A percentile compares a stretch with the other conserved stretches of the same genome.
Conservation (phyloP, 345 rosid species). For the Garcia nutans region DNA sequence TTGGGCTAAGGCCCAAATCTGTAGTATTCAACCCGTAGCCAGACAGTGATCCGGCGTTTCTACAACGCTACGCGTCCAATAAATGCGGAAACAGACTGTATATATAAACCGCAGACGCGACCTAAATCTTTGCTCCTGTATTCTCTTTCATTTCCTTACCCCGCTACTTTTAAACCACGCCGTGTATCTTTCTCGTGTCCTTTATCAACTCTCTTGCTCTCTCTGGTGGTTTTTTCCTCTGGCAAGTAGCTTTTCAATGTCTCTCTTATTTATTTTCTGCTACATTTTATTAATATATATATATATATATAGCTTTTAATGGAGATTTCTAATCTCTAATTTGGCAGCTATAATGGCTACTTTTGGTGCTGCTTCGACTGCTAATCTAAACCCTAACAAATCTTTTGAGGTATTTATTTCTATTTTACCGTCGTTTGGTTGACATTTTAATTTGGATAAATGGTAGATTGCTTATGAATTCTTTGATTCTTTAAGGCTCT, state of each 20-base stretch:
- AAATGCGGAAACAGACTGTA: neutral
- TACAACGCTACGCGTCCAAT: neutral
- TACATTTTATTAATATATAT: neutral
- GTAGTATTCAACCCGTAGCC: neutral
- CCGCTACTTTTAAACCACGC: neutral
- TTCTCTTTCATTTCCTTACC: neutral
- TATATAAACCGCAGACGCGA: neutral
- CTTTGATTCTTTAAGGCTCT: neutral
- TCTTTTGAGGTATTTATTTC: constrained; percentile 57
- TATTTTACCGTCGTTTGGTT: neutral
- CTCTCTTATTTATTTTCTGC: neutral
- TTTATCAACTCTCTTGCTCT: no score
- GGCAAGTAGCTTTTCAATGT: neutral
- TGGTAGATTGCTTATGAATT: neutral
- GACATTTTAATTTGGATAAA: neutral
- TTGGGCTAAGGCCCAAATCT: no score
- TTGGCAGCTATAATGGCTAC: constrained; percentile 46
- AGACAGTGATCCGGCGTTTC: neutral
- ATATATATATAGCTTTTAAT: neutral
- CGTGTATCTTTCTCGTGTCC: neutral
- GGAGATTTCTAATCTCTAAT: neutral
- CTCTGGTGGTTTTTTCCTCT: neutral
- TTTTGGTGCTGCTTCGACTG: constrained; percentile 46
- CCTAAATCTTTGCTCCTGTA: no score
- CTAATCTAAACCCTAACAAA: constrained; percentile 73